Percentiles rank a stretch among this genome's conserved stretches.
Conservation (phyloP, 805 yeast genomes). For the Candida endomychidarum region DNA sequence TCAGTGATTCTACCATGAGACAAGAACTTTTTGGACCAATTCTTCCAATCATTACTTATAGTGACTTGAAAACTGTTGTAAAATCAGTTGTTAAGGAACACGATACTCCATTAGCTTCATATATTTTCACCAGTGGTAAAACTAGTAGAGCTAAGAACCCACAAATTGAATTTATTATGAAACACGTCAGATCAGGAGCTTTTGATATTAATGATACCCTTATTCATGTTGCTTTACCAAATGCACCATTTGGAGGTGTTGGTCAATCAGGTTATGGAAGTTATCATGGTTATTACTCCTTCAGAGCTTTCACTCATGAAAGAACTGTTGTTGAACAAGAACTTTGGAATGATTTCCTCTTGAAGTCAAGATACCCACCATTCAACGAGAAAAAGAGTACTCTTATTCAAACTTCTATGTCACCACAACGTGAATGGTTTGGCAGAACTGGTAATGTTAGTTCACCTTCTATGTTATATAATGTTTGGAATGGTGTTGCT, state of each 20-base stretch:
- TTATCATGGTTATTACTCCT: conserved; percentile 67
- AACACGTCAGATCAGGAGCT: conserved; percentile 69
- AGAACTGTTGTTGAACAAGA: conserved; percentile 67
- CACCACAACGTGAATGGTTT: conserved; percentile 38
- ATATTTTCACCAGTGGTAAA: conserved; percentile 56
- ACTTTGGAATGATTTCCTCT: conserved; percentile 57
- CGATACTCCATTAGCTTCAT: conserved; percentile 81
- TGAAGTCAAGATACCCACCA: conserved; percentile 71
- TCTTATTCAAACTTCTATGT: conserved; percentile 16
- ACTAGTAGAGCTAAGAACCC: conserved; percentile 47
- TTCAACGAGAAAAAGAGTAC: conserved; percentile 36
- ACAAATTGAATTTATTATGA: conserved; percentile 42
- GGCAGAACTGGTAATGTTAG: conserved; percentile 36
- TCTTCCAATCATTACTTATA: conserved; percentile 66
- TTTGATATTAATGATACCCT: conserved; percentile 68
- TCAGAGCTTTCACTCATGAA: conserved; percentile 68
- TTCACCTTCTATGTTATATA: conserved; percentile 30
- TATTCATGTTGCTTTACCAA: conserved; percentile 64
- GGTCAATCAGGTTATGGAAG: conserved; percentile 82
- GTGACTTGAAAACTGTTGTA: conserved; percentile 44
- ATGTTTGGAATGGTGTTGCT: conserved; percentile 30
- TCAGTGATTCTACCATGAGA: conserved; percentile 71
- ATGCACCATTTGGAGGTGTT: conserved; percentile 89
- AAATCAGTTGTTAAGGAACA: conserved; percentile 44
- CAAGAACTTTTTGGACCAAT: conserved; percentile 85